Evolutionary conservation across 2,329 filamentous ascomycete genomes (phyloP).

Genomic region (Aspergillus novoparasiticus): DNA sequence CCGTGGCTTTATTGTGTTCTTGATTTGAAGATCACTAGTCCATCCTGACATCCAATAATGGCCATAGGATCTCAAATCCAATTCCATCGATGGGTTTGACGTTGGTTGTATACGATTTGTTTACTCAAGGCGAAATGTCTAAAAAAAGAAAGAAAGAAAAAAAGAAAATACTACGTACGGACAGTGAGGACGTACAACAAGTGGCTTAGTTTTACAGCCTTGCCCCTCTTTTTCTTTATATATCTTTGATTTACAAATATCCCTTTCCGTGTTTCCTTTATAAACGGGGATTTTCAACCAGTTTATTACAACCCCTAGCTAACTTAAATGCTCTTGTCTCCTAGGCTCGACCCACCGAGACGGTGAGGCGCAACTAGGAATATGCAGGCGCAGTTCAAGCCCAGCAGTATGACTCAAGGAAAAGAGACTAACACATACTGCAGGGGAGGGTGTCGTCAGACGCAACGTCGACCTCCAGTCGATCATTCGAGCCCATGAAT

Average conservation of each 20-base stretch:
- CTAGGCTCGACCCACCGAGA: conserved; percentile 7
- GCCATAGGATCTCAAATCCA: conserved; percentile 4
- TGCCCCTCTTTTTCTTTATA: neutral
- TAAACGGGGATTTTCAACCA: neutral
- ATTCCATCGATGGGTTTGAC: neutral
- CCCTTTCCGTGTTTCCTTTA: neutral
- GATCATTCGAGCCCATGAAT: conserved; percentile 9
- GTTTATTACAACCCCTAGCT: neutral
- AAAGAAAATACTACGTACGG: no score
- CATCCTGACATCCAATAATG: conserved; percentile 5
- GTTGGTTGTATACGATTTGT: neutral
- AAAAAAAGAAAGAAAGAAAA: no score
- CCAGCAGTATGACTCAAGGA: conserved; percentile 5
- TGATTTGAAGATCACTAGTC: neutral
- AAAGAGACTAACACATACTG: neutral
- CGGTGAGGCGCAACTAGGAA: conserved; percentile 4
- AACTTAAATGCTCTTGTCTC: neutral
- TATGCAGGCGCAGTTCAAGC: conserved; percentile 4
- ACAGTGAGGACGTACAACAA: neutral
- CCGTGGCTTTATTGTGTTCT: neutral
- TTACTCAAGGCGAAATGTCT: neutral
- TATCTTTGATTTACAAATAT: neutral
- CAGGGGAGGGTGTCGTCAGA: conserved; percentile 10
- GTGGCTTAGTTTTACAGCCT: neutral
- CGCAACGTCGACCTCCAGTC: conserved; percentile 8